Percentiles rank a stretch among this genome's conserved stretches.
Evolutionary conservation across 164 flowering plant genomes (phyloP).

Genomic region (Akebia trifoliata): DNA sequence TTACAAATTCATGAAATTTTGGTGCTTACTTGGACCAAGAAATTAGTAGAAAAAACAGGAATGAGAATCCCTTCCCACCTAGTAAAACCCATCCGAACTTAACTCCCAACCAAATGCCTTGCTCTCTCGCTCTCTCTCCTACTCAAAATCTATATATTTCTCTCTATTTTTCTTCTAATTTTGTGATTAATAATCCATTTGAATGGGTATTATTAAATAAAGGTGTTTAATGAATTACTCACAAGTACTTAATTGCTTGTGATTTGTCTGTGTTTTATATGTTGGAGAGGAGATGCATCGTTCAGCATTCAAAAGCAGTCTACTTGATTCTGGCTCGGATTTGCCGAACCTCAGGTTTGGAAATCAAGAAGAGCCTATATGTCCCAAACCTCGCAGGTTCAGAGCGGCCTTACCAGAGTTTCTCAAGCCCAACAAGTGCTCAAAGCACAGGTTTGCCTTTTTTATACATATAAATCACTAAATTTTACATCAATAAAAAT

Average conservation of each 20-base stretch:
- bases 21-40: constrained; percentile 29
- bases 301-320: constrained; percentile 28
- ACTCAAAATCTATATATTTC: constrained; percentile 1
- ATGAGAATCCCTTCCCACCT: constrained; percentile 15
- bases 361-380: constrained; percentile 29
- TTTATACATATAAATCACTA: no score
- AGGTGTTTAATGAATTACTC: no score
- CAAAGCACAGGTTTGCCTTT: constrained; percentile 30
- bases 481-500: no score
- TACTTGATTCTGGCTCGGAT: constrained; percentile 24
- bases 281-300: constrained; percentile 25
- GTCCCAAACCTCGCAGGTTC: constrained; percentile 56
- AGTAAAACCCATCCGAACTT: constrained; percentile 24
- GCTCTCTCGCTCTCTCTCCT: not conserved
- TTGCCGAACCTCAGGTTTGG: constrained; percentile 13
- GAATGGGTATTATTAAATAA: no score
- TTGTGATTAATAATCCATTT: not conserved
- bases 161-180: constrained; percentile 2
- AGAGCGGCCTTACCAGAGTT: constrained; percentile 37
- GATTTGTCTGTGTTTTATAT: constrained; percentile 1
- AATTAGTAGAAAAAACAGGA: constrained; percentile 26
- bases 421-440: constrained; percentile 38
- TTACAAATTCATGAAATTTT: not conserved
- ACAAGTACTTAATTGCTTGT: constrained; percentile 10
- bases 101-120: constrained; percentile 38